Conservation (phyloP, 2,329 filamentous ascomycete species). For the Paracoccidioides lutzii region DNA sequence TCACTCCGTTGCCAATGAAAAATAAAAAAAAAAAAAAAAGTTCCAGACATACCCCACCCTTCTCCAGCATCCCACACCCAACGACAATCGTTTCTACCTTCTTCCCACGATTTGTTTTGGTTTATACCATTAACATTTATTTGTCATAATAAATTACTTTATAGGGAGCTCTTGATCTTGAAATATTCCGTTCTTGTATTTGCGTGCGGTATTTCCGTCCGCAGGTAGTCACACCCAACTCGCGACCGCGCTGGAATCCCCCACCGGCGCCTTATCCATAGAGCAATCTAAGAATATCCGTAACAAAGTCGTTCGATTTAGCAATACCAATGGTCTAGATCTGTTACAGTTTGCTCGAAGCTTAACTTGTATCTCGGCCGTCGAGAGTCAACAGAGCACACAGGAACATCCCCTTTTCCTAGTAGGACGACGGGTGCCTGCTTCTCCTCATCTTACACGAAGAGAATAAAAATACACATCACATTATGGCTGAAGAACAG, state of each 20-base stretch:
- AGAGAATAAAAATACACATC: background rate
- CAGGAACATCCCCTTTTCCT: too few species aligned
- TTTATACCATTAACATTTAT: too few species aligned
- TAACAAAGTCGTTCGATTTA: background rate
- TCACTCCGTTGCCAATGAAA: too few species aligned
- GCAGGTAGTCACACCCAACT: background rate
- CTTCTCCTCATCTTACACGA: background rate
- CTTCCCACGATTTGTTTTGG: background rate
- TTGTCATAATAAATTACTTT: too few species aligned
- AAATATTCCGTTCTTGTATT: too few species aligned
- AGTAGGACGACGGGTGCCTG: background rate
- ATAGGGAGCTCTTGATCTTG: too few species aligned
- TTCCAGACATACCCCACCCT: background rate
- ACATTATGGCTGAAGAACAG: slow-evolving; percentile 26
- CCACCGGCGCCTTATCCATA: background rate
- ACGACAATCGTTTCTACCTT: background rate
- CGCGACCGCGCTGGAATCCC: background rate
- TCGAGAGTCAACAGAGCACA: background rate
- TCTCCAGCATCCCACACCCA: background rate
- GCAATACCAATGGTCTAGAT: background rate
- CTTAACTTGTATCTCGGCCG: background rate
- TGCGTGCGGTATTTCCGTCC: too few species aligned
- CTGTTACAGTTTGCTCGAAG: background rate
- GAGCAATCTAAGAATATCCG: background rate
- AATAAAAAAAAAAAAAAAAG: background rate